Evolutionary conservation across 2,329 filamentous ascomycete genomes (phyloP).

Genomic region (Arthrobotrys musiformis): DNA sequence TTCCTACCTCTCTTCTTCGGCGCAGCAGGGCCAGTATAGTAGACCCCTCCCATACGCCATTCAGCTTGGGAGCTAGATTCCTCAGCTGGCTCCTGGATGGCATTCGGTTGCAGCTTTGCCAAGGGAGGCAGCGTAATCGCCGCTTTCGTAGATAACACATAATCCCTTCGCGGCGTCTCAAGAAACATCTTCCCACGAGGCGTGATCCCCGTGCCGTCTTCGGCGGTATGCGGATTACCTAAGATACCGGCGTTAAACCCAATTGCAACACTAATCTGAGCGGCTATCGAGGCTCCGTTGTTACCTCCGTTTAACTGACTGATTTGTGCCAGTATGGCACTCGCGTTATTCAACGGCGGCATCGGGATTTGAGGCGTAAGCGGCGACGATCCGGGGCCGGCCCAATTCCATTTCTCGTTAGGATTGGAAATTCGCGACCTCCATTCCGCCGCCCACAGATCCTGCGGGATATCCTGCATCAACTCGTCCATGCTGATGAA

Average conservation of each 20-base stretch:
- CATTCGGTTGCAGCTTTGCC: conserved; percentile 38
- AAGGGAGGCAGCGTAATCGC: conserved; percentile 44
- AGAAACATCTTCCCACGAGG: conserved; percentile 35
- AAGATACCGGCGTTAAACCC: conserved; percentile 9
- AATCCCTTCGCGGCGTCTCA: conserved; percentile 38
- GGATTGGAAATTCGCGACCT: conserved; percentile 27
- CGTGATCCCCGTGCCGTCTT: conserved; percentile 5
- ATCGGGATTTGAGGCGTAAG: background rate
- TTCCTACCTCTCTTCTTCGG: conserved; percentile 19
- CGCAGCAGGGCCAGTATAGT: conserved; percentile 31
- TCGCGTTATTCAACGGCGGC: background rate
- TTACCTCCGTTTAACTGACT: conserved; percentile 7
- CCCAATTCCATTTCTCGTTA: conserved; percentile 46
- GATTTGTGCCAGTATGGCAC: conserved; percentile 1
- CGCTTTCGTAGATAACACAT: conserved; percentile 27
- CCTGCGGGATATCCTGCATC: conserved; percentile 38
- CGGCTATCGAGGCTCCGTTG: background rate
- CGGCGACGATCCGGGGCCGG: background rate
- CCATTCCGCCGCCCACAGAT: conserved; percentile 41
- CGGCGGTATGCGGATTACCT: background rate
- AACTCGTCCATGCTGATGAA: conserved; percentile 46
- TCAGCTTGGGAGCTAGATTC: background rate
- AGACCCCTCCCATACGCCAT: conserved; percentile 17
- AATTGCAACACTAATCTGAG: conserved; percentile 1
- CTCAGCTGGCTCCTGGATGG: conserved; percentile 36